Percentiles rank a stretch among this genome's conserved stretches.
phyloP scores from a whole-genome alignment of 805 yeast species.

The Barnettozyma populi region DNA sequence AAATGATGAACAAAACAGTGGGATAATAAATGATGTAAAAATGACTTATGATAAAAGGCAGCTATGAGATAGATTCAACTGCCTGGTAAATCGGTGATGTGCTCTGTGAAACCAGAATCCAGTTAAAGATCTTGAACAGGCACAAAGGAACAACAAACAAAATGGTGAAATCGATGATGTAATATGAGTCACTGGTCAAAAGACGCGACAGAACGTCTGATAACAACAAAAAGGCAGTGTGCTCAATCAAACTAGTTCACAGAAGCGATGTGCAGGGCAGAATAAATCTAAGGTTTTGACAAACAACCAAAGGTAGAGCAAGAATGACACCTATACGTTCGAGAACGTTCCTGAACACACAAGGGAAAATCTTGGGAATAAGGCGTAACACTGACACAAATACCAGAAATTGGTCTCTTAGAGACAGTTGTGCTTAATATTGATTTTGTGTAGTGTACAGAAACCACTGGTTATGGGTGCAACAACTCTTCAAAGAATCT shows the following conservation, averaged over 20 bases:
- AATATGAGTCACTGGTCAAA: neutral
- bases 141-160: neutral
- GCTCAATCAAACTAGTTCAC: neutral
- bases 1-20: neutral
- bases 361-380: neutral
- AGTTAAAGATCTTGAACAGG: neutral
- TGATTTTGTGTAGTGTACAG: neutral
- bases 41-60: too few species aligned
- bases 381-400: neutral
- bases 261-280: neutral
- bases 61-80: neutral
- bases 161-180: neutral
- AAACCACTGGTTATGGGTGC: neutral
- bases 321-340: neutral
- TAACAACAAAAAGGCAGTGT: neutral
- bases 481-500: neutral
- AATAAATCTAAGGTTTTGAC: neutral
- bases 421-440: conserved; percentile 1
- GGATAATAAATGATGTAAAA: too few species aligned
- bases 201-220: neutral
- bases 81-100: neutral
- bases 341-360: neutral
- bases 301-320: neutral
- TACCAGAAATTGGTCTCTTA: neutral
- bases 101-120: neutral